Conservation (phyloP, 108 stramenopile genomes). For the Fistulifera pelliculosa region DNA sequence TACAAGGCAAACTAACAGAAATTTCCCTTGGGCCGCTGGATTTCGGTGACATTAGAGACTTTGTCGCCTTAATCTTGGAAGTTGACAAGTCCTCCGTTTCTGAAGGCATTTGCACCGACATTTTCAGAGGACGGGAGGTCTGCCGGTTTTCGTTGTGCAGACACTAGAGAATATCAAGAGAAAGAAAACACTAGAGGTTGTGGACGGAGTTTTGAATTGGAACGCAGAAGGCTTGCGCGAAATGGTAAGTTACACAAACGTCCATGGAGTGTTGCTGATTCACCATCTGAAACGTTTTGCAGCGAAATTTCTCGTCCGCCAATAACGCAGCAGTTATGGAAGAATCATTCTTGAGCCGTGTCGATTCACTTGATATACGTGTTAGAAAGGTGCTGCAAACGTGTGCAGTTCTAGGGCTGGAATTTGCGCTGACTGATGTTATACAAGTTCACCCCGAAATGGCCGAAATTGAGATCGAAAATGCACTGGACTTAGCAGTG, state of each 20-base stretch:
- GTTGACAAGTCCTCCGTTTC: slow-evolving; percentile 22
- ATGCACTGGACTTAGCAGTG: slow-evolving; percentile 35
- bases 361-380: slow-evolving; percentile 43
- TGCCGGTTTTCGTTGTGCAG: slow-evolving; percentile 30
- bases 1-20: slow-evolving; percentile 16
- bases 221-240: slow-evolving; percentile 14
- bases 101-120: slow-evolving; percentile 22
- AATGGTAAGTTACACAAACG: slow-evolving; percentile 4
- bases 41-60: slow-evolving; percentile 26
- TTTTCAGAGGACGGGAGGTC: slow-evolving; percentile 41
- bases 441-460: slow-evolving; percentile 38
- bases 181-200: slow-evolving; percentile 21
- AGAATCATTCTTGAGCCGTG: slow-evolving; percentile 37
- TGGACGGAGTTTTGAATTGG: slow-evolving; percentile 16
- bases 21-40: slow-evolving; percentile 26
- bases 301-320: slow-evolving; percentile 3
- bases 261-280: not conserved
- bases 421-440: slow-evolving; percentile 40
- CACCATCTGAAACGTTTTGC: not conserved
- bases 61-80: slow-evolving; percentile 34
- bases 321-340: slow-evolving; percentile 16
- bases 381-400: slow-evolving; percentile 43
- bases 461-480: slow-evolving; percentile 17
- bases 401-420: slow-evolving; percentile 40
- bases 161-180: slow-evolving; percentile 47